Evolutionary conservation across 2,329 filamentous ascomycete species (phyloP), one percentile per base, ranked within the genome.

Genomic region (Phialophora verrucosa): DNA sequence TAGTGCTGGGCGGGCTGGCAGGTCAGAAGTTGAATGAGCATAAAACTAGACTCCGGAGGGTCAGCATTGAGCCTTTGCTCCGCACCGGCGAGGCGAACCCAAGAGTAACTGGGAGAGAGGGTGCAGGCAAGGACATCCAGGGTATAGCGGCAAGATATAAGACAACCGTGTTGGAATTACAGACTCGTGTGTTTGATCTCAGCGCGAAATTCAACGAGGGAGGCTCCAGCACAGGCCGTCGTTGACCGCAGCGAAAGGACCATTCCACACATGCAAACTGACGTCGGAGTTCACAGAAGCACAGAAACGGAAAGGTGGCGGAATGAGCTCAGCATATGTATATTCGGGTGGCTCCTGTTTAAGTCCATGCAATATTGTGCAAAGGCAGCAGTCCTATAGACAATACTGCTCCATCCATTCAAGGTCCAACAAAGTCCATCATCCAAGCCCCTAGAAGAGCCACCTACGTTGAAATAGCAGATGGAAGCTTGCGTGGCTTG

Each of bases 31-130:
- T 47, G 25, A 27, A 38, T 20, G 44, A 59, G 31, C 23, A 53
- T 38, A 5, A 25, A 49, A n/a, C 29, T 25, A 31, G 59, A 20
- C 32, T 32, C 38, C 50, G 49, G 29, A 50, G 17, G 55, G 64
- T 66, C 54, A 66, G 53, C 53, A 55, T 55, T 55, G 17, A 35
- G 27, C 3, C n/a, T 32, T n/a, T 29, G 25, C n/a, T 32, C 29
- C 29, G 25, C n/a, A 35, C 25, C 25, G 53, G 53, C 27, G 29
- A 31, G 53, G 53, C 25, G 29, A n/a, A 12, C 7, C 49, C 20
- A 27, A 51, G 25, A 51, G 29, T 53, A 23, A 12, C 14, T 55
- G 25, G 17, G 23, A 35, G 4, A 55, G 53, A 55, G 53, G 25
- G 31, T 50, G 14, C 25, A 50, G 38, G 38, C 38, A 42, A 42